A percentile compares a stretch with the other conserved stretches of the same genome.
These are phyloP conservation scores for Fusarium pininemorale DNA, from an alignment of 2,329 filamentous ascomycete genomes.

Conservation along the genomic window DNA sequence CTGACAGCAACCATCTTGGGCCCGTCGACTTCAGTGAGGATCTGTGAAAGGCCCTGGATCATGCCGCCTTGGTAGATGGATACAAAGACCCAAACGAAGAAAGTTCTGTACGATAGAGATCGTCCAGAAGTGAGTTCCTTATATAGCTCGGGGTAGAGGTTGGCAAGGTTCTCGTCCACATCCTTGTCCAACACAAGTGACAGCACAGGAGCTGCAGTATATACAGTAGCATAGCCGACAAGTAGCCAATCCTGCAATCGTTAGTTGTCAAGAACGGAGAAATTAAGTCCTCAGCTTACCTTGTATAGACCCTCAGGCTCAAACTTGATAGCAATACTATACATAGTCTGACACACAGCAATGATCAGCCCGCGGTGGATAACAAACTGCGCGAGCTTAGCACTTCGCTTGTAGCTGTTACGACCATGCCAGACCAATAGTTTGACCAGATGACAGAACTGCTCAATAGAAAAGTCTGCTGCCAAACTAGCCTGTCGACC, in stretches of 20 bases:
- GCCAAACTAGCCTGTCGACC: conserved; percentile 93
- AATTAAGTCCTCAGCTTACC: conserved; percentile 47
- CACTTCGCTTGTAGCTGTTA: conserved; percentile 95
- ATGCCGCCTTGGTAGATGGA: conserved; percentile 95
- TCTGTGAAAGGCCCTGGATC: conserved; percentile 92
- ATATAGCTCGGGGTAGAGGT: conserved; percentile 96
- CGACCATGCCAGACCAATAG: conserved; percentile 98
- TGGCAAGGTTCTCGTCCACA: conserved; percentile 92
- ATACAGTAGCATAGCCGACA: conserved; percentile 95
- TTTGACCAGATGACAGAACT: conserved; percentile 95
- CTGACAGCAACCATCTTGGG: conserved; percentile 86
- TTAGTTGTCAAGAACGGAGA: conserved; percentile 29
- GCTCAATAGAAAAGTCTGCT: conserved; percentile 95
- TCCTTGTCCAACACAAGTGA: conserved; percentile 94
- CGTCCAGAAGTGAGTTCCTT: conserved; percentile 93
- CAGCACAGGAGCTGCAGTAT: conserved; percentile 93
- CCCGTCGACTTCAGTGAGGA: conserved; percentile 81
- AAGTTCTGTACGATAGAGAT: conserved; percentile 89
- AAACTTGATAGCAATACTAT: conserved; percentile 90
- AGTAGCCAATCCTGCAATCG: conserved; percentile 82
- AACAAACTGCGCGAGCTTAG: conserved; percentile 96
- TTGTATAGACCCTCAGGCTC: conserved; percentile 95
- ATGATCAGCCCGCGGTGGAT: conserved; percentile 98
- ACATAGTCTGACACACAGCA: conserved; percentile 95
- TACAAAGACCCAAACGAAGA: conserved; percentile 96